These are phyloP conservation scores for Umbelopsis vinacea DNA, from an alignment of 192 early-diverging fungal genomes.

Conservation along the genomic window DNA sequence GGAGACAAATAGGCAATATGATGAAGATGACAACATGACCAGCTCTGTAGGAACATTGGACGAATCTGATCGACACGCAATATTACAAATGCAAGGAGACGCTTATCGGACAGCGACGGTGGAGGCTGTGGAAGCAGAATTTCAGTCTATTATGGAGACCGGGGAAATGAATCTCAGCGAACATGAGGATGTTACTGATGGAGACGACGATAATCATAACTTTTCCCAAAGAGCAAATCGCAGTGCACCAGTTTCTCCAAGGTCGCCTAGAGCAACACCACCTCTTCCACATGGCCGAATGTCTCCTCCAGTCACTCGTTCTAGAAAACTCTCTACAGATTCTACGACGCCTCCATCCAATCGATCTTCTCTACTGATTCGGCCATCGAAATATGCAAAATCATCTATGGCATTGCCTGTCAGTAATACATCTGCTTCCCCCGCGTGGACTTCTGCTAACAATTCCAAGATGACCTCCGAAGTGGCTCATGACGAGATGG, in stretches of 20 bases:
- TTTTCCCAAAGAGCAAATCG: not conserved
- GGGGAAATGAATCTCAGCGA: slow-evolving; percentile 18
- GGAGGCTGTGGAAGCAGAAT: slow-evolving; percentile 55
- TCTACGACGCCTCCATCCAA: not conserved
- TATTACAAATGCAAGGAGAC: not conserved
- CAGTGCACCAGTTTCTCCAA: slow-evolving; percentile 6
- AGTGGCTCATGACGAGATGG: slow-evolving; percentile 29
- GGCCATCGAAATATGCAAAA: slow-evolving; percentile 26
- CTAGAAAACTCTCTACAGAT: not conserved
- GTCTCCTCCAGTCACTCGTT: not conserved
- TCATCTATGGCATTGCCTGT: slow-evolving; percentile 34
- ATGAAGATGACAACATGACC: slow-evolving; percentile 19
- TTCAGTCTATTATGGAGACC: slow-evolving; percentile 58
- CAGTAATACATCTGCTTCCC: slow-evolving; percentile 24
- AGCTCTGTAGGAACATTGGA: slow-evolving; percentile 8
- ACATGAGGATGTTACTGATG: slow-evolving; percentile 16
- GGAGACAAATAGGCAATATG: not conserved
- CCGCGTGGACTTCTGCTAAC: slow-evolving; percentile 31
- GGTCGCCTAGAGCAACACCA: not conserved
- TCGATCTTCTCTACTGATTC: slow-evolving; percentile 20
- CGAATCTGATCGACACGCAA: not conserved
- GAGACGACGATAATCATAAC: not conserved
- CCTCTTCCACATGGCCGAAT: not conserved
- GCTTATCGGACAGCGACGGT: slow-evolving; percentile 42
- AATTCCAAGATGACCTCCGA: slow-evolving; percentile 30